phyloP scores from a whole-genome alignment of 1,139 yeast genomes.

The Pichia sp. region DNA sequence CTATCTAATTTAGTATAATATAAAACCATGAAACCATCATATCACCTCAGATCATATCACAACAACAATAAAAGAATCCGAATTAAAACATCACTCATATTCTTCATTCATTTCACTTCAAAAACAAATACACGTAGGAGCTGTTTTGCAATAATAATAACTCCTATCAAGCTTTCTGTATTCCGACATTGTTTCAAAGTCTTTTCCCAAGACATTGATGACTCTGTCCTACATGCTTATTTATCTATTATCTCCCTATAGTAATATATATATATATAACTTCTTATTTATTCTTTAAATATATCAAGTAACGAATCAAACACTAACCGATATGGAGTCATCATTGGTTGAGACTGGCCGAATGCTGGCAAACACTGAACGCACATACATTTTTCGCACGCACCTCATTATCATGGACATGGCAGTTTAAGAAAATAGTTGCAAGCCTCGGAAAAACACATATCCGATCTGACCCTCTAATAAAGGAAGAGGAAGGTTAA shows the following conservation, averaged over 20 bases:
- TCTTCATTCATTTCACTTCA: neutral
- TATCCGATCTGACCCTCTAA: too few relatives aligned
- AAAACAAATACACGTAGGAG: neutral
- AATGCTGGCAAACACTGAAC: neutral
- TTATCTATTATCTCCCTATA: constrained; percentile 7
- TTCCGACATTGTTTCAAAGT: neutral
- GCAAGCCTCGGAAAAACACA: too few relatives aligned
- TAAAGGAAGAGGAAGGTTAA: neutral
- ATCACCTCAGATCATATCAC: neutral
- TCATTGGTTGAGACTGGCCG: neutral
- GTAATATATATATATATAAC: constrained; percentile 1
- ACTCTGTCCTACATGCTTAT: constrained; percentile 4
- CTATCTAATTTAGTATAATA: neutral
- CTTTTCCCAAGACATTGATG: neutral
- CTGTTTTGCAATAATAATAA: neutral
- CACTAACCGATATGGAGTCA: neutral
- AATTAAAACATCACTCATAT: neutral
- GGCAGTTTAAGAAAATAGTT: too few relatives aligned
- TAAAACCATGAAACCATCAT: neutral
- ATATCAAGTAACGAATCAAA: constrained; percentile 1
- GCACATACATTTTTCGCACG: neutral
- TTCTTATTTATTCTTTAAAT: constrained; percentile 2
- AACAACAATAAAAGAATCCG: neutral
- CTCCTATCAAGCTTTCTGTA: neutral
- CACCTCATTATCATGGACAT: too few relatives aligned